Evolutionary conservation across 2,329 filamentous ascomycete genomes (phyloP), one percentile per base, ranked within the genome.

Genomic region (Bipolaris cookei): DNA sequence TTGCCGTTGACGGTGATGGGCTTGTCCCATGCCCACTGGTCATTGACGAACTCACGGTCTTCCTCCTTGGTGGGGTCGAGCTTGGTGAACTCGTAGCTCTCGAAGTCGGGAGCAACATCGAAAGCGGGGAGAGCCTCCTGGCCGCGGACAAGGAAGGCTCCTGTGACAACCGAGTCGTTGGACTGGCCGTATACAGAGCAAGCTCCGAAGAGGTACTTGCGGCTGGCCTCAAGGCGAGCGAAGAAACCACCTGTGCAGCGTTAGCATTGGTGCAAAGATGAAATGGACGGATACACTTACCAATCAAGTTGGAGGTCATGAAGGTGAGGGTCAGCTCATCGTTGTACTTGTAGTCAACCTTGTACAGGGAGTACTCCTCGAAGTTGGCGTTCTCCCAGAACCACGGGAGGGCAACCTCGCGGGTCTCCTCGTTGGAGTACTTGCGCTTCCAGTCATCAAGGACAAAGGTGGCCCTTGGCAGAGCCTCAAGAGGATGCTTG

Each of bases 251-350:
- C 82, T 84, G 6, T 11, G 13, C 6, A 18, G 32, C 14, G 59
- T 68, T 65, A 72, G 64, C 51, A 51, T 37, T 49, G 7, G 13
- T 48, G 16, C 25, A 16, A 8, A 11, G 4, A 10, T 34, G 3
- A 35, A 16, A 2, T 4, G 18, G 4, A 16, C 8, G 18, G 52
- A 34, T 42, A n/a, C 10, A 72, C 80, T 69, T 76, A 83, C 86
- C 93, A 78, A 99, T 94, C 80, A 98, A 84, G 88, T 99, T 99
- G 86, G 90, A 91, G 71, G 92, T 94, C 95, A 99, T 99, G 90
- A 99, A 99, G 76, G 90, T 90, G 81, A 95, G 84, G 76, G 92
- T 97, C 69, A 99, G 87, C 88, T 99, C 95, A 61, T 97, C 88
- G 82, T 97, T 96, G 87, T 99, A 99, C 89, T 97, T 97, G 89